Percentiles rank a stretch among this genome's conserved stretches.
These are phyloP conservation scores for Parathielavia appendiculata DNA, from an alignment of 495 filamentous ascomycete species.

Conservation along the genomic window DNA sequence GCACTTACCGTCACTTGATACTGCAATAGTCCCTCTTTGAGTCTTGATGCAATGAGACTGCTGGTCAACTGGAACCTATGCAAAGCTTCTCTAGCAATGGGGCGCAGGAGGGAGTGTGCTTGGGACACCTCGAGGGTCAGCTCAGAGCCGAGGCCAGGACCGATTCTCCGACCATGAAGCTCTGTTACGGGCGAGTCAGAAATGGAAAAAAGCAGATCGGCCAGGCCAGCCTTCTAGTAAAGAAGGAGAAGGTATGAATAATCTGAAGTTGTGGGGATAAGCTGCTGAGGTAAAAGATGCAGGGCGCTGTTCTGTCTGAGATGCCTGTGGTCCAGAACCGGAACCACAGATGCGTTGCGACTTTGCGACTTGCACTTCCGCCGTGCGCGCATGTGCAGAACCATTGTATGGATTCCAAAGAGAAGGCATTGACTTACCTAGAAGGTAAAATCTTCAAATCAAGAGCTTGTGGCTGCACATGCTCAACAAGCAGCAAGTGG, in stretches of 20 bases:
- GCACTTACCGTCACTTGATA: no score
- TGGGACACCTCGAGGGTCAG: background rate
- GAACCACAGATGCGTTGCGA: background rate
- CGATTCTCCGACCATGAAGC: background rate
- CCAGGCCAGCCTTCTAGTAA: no score
- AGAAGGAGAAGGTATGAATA: background rate
- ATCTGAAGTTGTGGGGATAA: background rate
- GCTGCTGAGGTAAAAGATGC: background rate
- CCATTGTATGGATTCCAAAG: background rate
- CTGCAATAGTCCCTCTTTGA: no score
- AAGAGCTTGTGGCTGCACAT: background rate
- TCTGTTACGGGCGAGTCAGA: background rate
- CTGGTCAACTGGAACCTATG: no score
- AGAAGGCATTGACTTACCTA: background rate
- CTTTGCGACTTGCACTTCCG: background rate
- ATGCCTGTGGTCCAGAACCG: background rate
- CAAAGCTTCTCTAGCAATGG: background rate
- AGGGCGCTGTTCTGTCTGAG: background rate
- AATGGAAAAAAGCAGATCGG: background rate
- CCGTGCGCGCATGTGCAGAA: background rate
- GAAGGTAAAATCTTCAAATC: no score
- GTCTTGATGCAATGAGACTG: no score
- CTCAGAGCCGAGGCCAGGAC: background rate
- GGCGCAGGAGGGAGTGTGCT: background rate
- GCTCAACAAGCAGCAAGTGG: background rate